These are phyloP conservation scores for Mitragyna speciosa DNA, from an alignment of 257 asterid genomes.

Conservation along the genomic window DNA sequence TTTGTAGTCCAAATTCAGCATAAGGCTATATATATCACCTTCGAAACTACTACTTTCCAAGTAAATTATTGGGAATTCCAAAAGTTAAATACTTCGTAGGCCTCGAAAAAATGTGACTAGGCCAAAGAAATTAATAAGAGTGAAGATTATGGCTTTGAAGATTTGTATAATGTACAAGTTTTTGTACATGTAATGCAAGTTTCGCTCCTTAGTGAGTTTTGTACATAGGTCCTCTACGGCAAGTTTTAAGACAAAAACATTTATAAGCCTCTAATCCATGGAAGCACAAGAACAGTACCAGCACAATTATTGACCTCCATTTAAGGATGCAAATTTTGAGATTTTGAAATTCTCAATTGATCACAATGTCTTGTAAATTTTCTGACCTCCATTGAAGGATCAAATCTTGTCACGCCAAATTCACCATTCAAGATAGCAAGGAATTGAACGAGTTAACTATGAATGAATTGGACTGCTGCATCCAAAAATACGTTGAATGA, in stretches of 20 bases:
- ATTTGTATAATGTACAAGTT: not conserved
- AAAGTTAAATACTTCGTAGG: not conserved
- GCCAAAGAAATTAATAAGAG: not conserved
- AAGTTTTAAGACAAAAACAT: not conserved
- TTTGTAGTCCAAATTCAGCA: not conserved
- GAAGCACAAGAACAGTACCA: not conserved
- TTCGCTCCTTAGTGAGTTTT: not conserved
- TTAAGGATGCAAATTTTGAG: not conserved
- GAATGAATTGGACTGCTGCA: not conserved
- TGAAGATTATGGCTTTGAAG: not conserved
- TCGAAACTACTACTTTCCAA: not conserved
- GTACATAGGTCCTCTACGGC: not conserved
- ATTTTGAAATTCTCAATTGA: not conserved
- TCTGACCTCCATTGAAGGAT: not conserved
- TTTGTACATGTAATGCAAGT: not conserved
- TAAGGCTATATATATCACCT: not conserved
- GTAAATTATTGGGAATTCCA: not conserved
- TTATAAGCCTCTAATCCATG: not conserved
- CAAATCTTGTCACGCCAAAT: not conserved
- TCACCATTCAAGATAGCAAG: not conserved
- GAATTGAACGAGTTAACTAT: conserved; percentile 1
- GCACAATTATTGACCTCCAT: not conserved
- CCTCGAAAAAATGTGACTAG: not conserved
- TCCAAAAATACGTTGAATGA: not conserved
- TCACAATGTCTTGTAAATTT: not conserved